These are phyloP conservation scores for Hansenula anomala DNA, from an alignment of 1,139 yeast genomes.

Conservation along the genomic window DNA sequence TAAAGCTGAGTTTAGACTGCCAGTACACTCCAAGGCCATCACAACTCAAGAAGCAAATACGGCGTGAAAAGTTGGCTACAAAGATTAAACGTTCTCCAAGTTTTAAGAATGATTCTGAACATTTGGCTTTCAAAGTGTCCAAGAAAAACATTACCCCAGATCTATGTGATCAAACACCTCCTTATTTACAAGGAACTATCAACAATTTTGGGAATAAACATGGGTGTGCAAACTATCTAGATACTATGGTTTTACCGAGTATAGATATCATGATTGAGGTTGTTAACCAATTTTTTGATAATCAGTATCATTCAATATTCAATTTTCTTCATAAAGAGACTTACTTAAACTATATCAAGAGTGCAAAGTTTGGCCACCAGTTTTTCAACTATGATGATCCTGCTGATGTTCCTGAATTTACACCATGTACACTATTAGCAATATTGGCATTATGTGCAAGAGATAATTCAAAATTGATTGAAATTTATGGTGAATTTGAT, in stretches of 20 bases:
- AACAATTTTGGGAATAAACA: constrained; percentile 7
- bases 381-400: constrained; percentile 14
- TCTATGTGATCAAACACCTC: background rate
- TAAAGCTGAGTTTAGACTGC: constrained; percentile 6
- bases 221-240: constrained; percentile 7
- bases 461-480: constrained; percentile 27
- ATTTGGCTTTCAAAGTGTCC: background rate
- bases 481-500: constrained; percentile 29
- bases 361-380: constrained; percentile 6
- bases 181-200: constrained; percentile 4
- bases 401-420: constrained; percentile 7
- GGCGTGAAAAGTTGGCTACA: background rate
- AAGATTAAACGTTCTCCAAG: background rate
- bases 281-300: constrained; percentile 6
- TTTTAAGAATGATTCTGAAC: background rate
- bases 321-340: constrained; percentile 8
- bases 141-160: background rate
- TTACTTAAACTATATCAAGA: constrained; percentile 7
- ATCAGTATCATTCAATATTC: constrained; percentile 8
- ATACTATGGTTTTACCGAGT: constrained; percentile 9
- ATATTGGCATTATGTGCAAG: constrained; percentile 34
- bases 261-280: constrained; percentile 4
- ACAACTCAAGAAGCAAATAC: constrained; percentile 8
- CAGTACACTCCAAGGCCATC: constrained; percentile 12
- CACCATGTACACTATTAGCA: constrained; percentile 31